Evolutionary conservation across 2,329 filamentous ascomycete genomes (phyloP).

Genomic region (Aspergillus chevalieri): DNA sequence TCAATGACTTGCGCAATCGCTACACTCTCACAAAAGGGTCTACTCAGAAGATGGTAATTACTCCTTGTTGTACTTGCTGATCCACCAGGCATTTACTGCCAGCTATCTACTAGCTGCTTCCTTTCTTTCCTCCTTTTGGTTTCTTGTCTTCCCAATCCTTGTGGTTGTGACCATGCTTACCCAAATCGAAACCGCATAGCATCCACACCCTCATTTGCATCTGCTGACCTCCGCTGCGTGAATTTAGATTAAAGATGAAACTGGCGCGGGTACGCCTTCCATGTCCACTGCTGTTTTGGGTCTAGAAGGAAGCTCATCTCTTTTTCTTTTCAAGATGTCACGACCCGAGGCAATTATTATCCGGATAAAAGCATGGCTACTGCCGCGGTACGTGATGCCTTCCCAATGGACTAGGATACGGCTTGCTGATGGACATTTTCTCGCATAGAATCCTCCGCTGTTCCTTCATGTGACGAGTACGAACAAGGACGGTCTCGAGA

Average conservation of each 20-base stretch:
- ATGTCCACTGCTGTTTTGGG: conserved; percentile 35
- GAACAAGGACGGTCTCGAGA: conserved; percentile 82
- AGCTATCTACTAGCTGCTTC: conserved; percentile 30
- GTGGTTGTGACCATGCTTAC: conserved; percentile 64
- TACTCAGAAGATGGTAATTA: conserved; percentile 99
- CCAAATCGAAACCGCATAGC: conserved; percentile 55
- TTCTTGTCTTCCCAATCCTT: conserved; percentile 20
- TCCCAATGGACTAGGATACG: neutral
- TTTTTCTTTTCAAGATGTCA: conserved; percentile 80
- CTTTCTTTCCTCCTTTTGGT: conserved; percentile 28
- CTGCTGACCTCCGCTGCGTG: conserved; percentile 88
- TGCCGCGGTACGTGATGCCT: conserved; percentile 61
- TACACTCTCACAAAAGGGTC: conserved; percentile 96
- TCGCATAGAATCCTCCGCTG: conserved; percentile 72
- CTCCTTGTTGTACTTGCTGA: conserved; percentile 64
- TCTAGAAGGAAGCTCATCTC: conserved; percentile 56
- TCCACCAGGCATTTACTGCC: conserved; percentile 45
- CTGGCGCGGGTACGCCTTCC: conserved; percentile 91
- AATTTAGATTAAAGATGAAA: conserved; percentile 98
- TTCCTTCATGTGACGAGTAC: conserved; percentile 95
- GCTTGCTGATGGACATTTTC: neutral
- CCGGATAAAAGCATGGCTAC: conserved; percentile 98
- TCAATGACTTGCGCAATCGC: conserved; percentile 94
- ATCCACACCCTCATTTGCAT: conserved; percentile 65
- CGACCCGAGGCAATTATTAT: conserved; percentile 91